These are phyloP conservation scores for Albugo candida DNA, from an alignment of 352 stramenopile species.

Conservation along the genomic window DNA sequence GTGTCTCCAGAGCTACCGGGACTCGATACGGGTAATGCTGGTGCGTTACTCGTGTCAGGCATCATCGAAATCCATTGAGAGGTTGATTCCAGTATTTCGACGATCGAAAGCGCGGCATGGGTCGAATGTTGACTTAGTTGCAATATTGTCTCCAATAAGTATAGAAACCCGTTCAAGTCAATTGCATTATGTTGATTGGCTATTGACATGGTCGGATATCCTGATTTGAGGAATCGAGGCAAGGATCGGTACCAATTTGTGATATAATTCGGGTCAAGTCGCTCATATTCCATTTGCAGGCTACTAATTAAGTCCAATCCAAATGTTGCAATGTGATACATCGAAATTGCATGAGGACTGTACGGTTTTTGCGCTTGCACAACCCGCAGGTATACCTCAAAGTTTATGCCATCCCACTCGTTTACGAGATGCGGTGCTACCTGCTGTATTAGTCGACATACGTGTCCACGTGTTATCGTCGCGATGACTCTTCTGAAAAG, in stretches of 20 bases:
- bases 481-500: not conserved
- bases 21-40: constrained; percentile 25
- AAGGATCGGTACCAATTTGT: too few relatives aligned
- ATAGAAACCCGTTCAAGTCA: too few relatives aligned
- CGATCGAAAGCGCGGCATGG: too few relatives aligned
- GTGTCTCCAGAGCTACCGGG: constrained; percentile 21
- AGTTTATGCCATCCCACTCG: not conserved
- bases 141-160: too few relatives aligned
- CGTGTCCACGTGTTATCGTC: constrained; percentile 11
- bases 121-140: too few relatives aligned
- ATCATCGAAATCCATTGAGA: constrained; percentile 6
- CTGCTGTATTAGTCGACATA: not conserved
- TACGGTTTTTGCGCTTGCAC: constrained; percentile 5
- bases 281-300: too few relatives aligned
- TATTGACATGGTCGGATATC: too few relatives aligned
- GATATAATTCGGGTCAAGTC: too few relatives aligned
- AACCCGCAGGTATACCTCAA: constrained; percentile 5
- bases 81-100: not conserved
- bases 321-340: constrained; percentile 2
- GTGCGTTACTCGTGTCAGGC: constrained; percentile 28
- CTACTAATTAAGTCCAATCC: too few relatives aligned
- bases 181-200: too few relatives aligned
- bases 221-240: too few relatives aligned
- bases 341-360: not conserved
- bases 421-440: constrained; percentile 1